Base-by-base conservation (phyloP, 2,329 filamentous ascomycete species). In the Talaromyces piceae region DNA sequence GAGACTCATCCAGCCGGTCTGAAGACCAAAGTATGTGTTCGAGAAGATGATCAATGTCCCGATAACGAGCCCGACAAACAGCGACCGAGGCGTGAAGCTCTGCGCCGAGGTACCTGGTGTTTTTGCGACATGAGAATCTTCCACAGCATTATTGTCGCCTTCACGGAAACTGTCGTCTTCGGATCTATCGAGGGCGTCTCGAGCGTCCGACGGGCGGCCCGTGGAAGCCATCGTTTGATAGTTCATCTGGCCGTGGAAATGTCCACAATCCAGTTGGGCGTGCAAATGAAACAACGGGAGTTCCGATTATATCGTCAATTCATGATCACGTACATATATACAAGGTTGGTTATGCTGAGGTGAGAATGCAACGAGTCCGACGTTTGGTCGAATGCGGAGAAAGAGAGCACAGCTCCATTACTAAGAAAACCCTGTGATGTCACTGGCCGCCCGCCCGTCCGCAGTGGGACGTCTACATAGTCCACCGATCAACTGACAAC, bases 11-110 rank as follows among this genome's bases (percentile, higher is more conserved):
- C 84, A 87, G 57, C 84, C 84, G 25, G 88, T 94, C 72, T 97
- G 93, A 27, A 98, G 76, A n/a, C 93, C 93, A 67, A 98, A 98
- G 69, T 97, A 98, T 76, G 94, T 96, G 66, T 98, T 98, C 48
- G 88, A 94, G 67, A 95, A 95, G 65, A 88, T 93, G 63, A 97
- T 95, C 50, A 97, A 76, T 4, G 93, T 81, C 37, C 93, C 93
- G 56, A 98, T 93, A 3, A 81, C 73, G 5, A 95, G 76, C 13
- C 93, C 93, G 25, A 88, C 88, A 4, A 82, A 65, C 33, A 97
- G 77, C 47, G 89, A 89, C 51, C 93, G 85, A 23, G 85, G 52
- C 0, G 93, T 97, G 71, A 98, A 96, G 72, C 89, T 90, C 55
- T 70, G 68, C 16, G 67, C 57, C 28, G 67, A 66, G 26, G 63